Percentiles rank a stretch among this genome's conserved stretches.
phyloP scores from a whole-genome alignment of 1,284 basidiomycete species.

The Apiotrichum gracile region DNA sequence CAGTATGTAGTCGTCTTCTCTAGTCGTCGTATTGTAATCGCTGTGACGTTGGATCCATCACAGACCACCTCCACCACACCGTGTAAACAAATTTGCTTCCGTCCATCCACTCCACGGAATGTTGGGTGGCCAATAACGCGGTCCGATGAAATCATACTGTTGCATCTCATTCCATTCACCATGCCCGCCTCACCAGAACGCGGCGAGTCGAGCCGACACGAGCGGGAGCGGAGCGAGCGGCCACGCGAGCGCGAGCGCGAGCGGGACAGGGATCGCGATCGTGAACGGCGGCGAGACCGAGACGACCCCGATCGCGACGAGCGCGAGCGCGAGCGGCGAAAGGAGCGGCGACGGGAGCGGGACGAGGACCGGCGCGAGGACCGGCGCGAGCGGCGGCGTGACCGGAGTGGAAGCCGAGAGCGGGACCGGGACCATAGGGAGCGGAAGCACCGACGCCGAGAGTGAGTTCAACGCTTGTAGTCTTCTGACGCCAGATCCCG shows the following conservation, averaged over 20 bases:
- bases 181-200: background rate
- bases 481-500: no score
- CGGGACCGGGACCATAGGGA: slow-evolving; percentile 11
- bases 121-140: background rate
- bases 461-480: slow-evolving; percentile 36
- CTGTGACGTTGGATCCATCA: background rate
- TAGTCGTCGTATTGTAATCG: background rate
- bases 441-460: slow-evolving; percentile 28
- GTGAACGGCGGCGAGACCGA: slow-evolving; percentile 19
- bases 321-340: background rate
- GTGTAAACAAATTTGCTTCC: background rate
- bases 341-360: slow-evolving; percentile 1
- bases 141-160: no score
- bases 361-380: background rate
- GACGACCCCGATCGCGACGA: slow-evolving; percentile 13
- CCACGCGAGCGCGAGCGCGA: no score
- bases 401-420: slow-evolving; percentile 5
- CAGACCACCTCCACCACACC: background rate
- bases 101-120: background rate
- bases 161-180: background rate
- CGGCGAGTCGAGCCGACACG: slow-evolving; percentile 7
- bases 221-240: slow-evolving; percentile 3
- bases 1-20: no score
- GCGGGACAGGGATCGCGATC: slow-evolving; percentile 11
- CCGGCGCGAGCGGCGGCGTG: slow-evolving; percentile 3